Percentiles rank a stretch among this genome's conserved stretches.
phyloP scores from a whole-genome alignment of 345 rosid species.

The Bretschneidera sinensis region DNA sequence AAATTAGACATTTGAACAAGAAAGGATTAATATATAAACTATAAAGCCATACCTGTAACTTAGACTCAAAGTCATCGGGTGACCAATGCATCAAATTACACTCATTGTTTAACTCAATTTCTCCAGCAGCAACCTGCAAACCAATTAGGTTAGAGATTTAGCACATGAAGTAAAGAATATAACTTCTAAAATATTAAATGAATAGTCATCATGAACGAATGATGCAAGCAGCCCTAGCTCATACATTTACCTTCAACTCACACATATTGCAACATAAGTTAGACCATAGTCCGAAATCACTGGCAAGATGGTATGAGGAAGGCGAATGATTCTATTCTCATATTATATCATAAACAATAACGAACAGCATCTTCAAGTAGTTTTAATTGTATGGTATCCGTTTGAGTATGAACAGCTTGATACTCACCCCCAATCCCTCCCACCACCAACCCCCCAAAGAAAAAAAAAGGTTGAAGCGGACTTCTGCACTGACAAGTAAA shows the following conservation, averaged over 20 bases:
- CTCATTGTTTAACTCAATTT: conserved; percentile 88
- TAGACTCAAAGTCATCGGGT: conserved; percentile 93
- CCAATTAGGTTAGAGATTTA: not conserved
- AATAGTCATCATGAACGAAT: not conserved
- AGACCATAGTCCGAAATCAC: not conserved
- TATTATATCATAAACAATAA: not conserved
- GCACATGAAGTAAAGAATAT: no score
- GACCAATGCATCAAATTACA: conserved; percentile 91
- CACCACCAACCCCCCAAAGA: no score
- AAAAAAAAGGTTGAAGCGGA: no score
- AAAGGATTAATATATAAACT: not conserved
- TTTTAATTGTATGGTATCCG: no score
- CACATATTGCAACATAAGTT: not conserved
- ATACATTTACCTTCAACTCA: not conserved
- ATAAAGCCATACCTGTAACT: conserved; percentile 81
- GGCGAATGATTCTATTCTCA: no score
- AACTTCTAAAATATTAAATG: not conserved
- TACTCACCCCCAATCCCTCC: no score
- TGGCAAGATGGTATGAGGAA: not conserved
- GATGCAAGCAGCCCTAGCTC: not conserved
- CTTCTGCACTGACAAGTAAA: no score
- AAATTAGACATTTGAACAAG: not conserved
- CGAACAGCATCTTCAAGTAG: no score
- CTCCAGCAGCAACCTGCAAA: conserved; percentile 93
- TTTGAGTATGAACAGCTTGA: no score